Evolutionary conservation across 768 basidiomycete genomes (phyloP), one percentile per base, ranked within the genome.

Genomic region (Tremella fuciformis): DNA sequence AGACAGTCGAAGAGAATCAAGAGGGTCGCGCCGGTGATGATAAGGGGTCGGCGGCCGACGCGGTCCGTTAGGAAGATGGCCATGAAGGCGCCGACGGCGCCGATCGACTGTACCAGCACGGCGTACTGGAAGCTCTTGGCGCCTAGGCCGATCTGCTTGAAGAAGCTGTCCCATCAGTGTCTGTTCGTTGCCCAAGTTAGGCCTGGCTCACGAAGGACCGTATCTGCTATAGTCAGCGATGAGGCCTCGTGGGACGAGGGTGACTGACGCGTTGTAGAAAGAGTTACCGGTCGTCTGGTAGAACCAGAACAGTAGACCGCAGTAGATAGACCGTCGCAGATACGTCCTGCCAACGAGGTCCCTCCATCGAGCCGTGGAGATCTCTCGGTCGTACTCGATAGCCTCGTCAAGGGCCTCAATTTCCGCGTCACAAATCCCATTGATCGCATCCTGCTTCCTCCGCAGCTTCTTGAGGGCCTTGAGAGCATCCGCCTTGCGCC

Each of bases 201-300:
- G 51, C 56, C 44, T 57, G 48, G 22, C 57, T 55, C n/a, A 54
- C 29, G 50, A 51, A 53, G 44, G 53, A 57, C 29, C 50, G 24
- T 34, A 13, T 55, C 19, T 3, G 51, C 53, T 8, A 19, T 51
- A 22, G 22, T 46, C 42, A 34, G 29, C 29, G 6, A 34, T 34
- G 6, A 4, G 29, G 6, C 4, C 29, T 34, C 29, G 29, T 4
- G 29, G 4, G 6, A 11, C 11, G 29, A 11, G 4, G 29, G 11
- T 4, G 29, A 11, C 62, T 18, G 51, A 64, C 40, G 63, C 59
- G 47, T 64, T 64, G 51, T 64, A 64, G 63, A 64, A 64, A n/a
- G 39, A 40, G 42, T 64, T 65, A 21, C 60, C 60, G n/a, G 56
- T 58, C 13, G 53, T 41, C 44, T 59, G 50, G 37, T 62, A 58